Base-by-base conservation (phyloP, 2,329 filamentous ascomycete species). In the Aureobasidium sp. region DNA sequence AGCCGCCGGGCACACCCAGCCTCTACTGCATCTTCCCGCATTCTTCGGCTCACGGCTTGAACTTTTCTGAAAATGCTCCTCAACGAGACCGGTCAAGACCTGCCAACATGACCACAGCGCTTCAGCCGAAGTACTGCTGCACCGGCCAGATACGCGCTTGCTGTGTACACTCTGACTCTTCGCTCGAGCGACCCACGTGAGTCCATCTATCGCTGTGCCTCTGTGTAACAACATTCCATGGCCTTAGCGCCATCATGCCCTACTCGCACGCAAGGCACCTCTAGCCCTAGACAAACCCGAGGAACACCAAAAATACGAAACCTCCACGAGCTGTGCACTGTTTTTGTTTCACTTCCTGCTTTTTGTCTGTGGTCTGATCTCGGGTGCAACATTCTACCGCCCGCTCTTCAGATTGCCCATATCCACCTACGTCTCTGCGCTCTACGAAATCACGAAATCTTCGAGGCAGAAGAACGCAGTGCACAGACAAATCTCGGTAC, bases 401-500 rank as follows among this genome's bases (percentile, higher is more conserved):
- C 51, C 53, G 53, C 53, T 46, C 25, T 42, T 33, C 40, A 46
- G 19, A 57, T 57, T 57, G 38, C 51, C 49, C 35, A 53, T 53
- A 15, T 40, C 49, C 49, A 55, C 37, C 25, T 42, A 11, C 51
- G 31, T 37, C 25, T 42, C 23, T 29, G 21, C 21, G 13, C 25
- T 46, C 23, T 29, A 27, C 43, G 25, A 8, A 15, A 46, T 35
- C 40, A 25, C 31, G 15, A 25, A 37, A 2, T 25, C 6, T 35
- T 35, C 38, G 19, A 57, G 27, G 29, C 23, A 45, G 31, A 17
- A 57, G 19, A 27, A 47, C 31, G 40, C 31, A 47, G 43, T 49
- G 55, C 55, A 58, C 55, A 40, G 55, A 58, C 55, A 31, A 37
- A 47, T 46, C 53, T 57, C 55, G 55, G 31, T 49, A 31, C 55